Base-by-base conservation (phyloP, 164 flowering plant species). In the Berberis vulgaris region DNA sequence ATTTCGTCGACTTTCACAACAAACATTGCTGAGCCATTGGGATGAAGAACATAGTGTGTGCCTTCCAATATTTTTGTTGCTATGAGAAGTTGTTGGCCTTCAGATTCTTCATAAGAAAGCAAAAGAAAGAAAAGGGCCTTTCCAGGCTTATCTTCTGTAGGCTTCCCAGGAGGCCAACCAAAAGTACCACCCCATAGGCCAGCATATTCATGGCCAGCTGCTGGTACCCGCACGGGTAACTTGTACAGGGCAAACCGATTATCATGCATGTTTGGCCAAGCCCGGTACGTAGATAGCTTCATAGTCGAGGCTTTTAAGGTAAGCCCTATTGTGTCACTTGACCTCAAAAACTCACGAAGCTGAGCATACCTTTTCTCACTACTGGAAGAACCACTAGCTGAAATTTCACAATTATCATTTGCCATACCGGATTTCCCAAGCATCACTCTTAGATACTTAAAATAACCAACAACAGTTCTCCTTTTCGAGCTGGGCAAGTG, bases 1-100 rank as follows among this genome's bases (percentile, higher is more conserved):
- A 95, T 85, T 66, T 86, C 82, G 66, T 79, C 78, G 5, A 82
- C 71, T 62, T 93, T 82, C 43, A 79, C 98, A 52, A 84, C 71
- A 72, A 93, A 93, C 98, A 93, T 88, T 41, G 98, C 94, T 0
- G 98, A 93, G 13, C 98, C 97, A 81, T 93, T 93, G 60, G 97
- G 98, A 74, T 93, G 94, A 71, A 88, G 78, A 49, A 93, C 96
- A 79, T 93, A 93, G 62, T 90, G 92, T 13, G 96, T 92, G 49
- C 98, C 98, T 79, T 93, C 98, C 61, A 93, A 73, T 63, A 93
- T 88, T 77, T 93, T 93, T 55, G 98, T 88, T n/a, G 84, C 97
- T 69, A 85, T 86, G 43, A 93, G 88, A 69, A 74, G 63, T 11
- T 54, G 67, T 60, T 82, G 79, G 54, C 83, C 91, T 44, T 76